phyloP scores from a whole-genome alignment of 1,139 yeast species.

The Protomyces gravidus region DNA sequence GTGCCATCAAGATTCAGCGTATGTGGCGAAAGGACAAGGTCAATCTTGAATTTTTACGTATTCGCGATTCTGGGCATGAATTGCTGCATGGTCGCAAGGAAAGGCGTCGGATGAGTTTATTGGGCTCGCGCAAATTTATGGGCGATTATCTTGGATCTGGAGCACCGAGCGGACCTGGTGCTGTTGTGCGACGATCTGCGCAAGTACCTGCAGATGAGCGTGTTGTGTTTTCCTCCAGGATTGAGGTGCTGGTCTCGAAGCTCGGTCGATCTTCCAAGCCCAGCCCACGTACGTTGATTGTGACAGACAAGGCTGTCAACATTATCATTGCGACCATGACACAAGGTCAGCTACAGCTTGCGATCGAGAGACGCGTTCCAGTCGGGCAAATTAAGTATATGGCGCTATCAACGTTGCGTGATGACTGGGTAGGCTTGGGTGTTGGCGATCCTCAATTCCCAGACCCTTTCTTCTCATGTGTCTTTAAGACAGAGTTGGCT shows the following conservation, averaged over 20 bases:
- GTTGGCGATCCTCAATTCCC: conserved; percentile 52
- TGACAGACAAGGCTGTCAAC: conserved; percentile 50
- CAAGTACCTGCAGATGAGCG: conserved; percentile 57
- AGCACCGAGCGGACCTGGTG: conserved; percentile 61
- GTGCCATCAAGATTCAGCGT: conserved; percentile 78
- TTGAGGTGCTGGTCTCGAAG: conserved; percentile 75
- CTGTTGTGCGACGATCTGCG: conserved; percentile 56
- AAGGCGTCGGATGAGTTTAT: conserved; percentile 79
- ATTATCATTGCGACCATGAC: conserved; percentile 68
- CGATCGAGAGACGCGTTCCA: conserved; percentile 61
- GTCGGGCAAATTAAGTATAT: conserved; percentile 59
- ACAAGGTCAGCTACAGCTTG: conserved; percentile 66
- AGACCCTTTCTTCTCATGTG: conserved; percentile 73
- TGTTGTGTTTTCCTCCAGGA: conserved; percentile 73
- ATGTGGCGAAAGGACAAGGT: conserved; percentile 78
- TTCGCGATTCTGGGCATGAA: conserved; percentile 76
- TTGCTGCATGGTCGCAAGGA: conserved; percentile 73
- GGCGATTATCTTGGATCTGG: conserved; percentile 93
- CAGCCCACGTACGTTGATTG: conserved; percentile 63
- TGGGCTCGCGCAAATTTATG: conserved; percentile 86
- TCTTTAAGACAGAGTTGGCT: conserved; percentile 83
- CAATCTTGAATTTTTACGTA: conserved; percentile 69
- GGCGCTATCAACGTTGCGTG: conserved; percentile 71
- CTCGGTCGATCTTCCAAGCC: conserved; percentile 90
- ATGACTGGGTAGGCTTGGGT: conserved; percentile 87